A percentile compares a stretch with the other conserved stretches of the same genome.
Conservation (phyloP, 352 stramenopile genomes). For the Albugo candida region DNA sequence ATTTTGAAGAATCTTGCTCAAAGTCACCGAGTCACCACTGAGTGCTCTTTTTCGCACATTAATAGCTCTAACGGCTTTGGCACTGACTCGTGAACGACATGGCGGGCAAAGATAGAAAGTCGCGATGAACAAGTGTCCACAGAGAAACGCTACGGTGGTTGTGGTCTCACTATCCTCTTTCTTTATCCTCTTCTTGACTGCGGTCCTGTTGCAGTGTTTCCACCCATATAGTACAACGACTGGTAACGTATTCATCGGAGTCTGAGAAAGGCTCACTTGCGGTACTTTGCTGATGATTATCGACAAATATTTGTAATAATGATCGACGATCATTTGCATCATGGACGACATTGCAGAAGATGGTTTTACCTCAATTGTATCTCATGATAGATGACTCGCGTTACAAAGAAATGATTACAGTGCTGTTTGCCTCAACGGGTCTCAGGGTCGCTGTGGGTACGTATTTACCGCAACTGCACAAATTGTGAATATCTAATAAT, state of each 20-base stretch:
- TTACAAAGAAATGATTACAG: too few relatives aligned
- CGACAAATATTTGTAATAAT: constrained; percentile 47
- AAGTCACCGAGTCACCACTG: constrained; percentile 56
- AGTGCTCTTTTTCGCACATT: constrained; percentile 24
- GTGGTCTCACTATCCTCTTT: background rate
- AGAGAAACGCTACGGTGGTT: constrained; percentile 21
- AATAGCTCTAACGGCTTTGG: constrained; percentile 33
- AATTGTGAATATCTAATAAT: too few relatives aligned
- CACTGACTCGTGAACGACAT: constrained; percentile 30
- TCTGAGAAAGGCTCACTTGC: background rate
- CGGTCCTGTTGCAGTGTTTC: background rate
- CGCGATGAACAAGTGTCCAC: constrained; percentile 48
- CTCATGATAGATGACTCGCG: constrained; percentile 33
- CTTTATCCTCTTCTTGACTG: background rate
- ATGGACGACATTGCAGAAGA: constrained; percentile 29
- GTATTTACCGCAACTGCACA: too few relatives aligned
- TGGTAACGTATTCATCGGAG: constrained; percentile 1
- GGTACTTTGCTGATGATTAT: constrained; percentile 19
- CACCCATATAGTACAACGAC: too few relatives aligned
- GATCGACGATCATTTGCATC: constrained; percentile 27
- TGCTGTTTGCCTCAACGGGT: too few relatives aligned
- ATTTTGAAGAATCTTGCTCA: constrained; percentile 22
- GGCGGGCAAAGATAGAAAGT: constrained; percentile 54
- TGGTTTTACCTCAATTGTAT: too few relatives aligned
- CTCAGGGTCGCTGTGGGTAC: too few relatives aligned